Evolutionary conservation across 768 basidiomycete species (phyloP), one percentile per base, ranked within the genome.

Genomic region (Ramaria sp.): DNA sequence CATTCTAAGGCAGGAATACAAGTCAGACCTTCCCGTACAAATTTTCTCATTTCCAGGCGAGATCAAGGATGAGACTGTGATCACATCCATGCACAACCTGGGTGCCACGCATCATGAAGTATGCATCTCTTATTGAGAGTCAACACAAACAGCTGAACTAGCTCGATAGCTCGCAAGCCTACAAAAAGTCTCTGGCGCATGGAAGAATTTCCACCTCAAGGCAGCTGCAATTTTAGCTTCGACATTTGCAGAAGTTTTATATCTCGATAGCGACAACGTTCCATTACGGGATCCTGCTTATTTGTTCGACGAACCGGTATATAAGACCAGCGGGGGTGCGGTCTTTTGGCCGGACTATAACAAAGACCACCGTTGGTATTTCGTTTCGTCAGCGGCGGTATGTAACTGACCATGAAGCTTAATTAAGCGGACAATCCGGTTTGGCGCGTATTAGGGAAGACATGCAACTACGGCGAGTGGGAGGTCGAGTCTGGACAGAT

Each of bases 261-360:
- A 72, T 60, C 64, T 74, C 39, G 73, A 74, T 56, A 67, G 63
- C 45, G 74, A 75, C 62, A 74, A 73, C 54, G 61, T 71, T 6
- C 69, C 70, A 2, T 59, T 73, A 1, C 62, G 66, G 0, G 69
- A 72, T 45, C 73, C 72, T 2, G 58, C 64, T 12, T 63, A 67
- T 56, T 68, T 75, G 13, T 75, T 75, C 61, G 61, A 66, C 38
- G 62, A 68, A 2, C 59, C 63, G 1, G 30, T 61, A 6, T 74
- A 72, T 61, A 54, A 60, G 10, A 52, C 64, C 27, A 69, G 68
- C 4, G 52, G 57, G 19, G 49, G 57, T 22, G 67, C 68, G 1
- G 73, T 69, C 22, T 72, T 74, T 59, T 75, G 73, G 73, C 72
- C 73, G 3, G 74, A 75, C 59, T 60, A 72, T 38, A 71, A 68